These are phyloP conservation scores for Ceratocystis huliohia DNA, from an alignment of 2,329 filamentous ascomycete genomes.

Conservation along the genomic window DNA sequence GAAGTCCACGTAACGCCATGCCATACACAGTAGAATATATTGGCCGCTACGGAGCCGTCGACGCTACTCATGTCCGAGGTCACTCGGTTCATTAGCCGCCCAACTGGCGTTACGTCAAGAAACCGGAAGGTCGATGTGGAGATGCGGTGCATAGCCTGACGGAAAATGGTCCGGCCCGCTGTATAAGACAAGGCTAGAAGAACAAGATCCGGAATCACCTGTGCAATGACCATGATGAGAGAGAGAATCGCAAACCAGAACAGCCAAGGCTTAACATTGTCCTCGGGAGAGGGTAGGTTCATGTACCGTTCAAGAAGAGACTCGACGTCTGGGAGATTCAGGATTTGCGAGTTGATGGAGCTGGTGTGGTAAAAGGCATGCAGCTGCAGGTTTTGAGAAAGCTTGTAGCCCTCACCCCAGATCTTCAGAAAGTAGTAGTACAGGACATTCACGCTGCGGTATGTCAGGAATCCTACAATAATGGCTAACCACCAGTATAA, in stretches of 20 bases:
- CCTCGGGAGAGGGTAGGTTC: slow-evolving; percentile 35
- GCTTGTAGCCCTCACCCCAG: slow-evolving; percentile 64
- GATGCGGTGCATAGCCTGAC: slow-evolving; percentile 57
- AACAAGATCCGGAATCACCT: slow-evolving; percentile 49
- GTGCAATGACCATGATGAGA: slow-evolving; percentile 44
- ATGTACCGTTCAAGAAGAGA: slow-evolving; percentile 8
- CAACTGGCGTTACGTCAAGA: slow-evolving; percentile 81
- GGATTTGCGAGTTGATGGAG: background rate
- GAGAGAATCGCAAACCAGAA: slow-evolving; percentile 56
- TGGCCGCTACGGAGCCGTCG: slow-evolving; percentile 69
- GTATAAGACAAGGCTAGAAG: slow-evolving; percentile 68
- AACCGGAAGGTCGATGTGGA: slow-evolving; percentile 76
- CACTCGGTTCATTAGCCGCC: slow-evolving; percentile 80
- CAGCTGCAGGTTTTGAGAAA: background rate
- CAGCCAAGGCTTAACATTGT: slow-evolving; percentile 63
- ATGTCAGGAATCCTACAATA: slow-evolving; percentile 48
- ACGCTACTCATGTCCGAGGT: slow-evolving; percentile 83
- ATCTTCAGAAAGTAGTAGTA: slow-evolving; percentile 74
- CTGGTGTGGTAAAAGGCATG: background rate
- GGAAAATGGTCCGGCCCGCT: slow-evolving; percentile 64
- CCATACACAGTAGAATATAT: slow-evolving; percentile 60
- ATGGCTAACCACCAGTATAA: slow-evolving; percentile 59
- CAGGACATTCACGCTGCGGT: slow-evolving; percentile 50
- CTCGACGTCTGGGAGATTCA: background rate
- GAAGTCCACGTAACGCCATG: slow-evolving; percentile 58